These are phyloP conservation scores for Brettanomyces nanus DNA, from an alignment of 805 yeast species.

Conservation along the genomic window DNA sequence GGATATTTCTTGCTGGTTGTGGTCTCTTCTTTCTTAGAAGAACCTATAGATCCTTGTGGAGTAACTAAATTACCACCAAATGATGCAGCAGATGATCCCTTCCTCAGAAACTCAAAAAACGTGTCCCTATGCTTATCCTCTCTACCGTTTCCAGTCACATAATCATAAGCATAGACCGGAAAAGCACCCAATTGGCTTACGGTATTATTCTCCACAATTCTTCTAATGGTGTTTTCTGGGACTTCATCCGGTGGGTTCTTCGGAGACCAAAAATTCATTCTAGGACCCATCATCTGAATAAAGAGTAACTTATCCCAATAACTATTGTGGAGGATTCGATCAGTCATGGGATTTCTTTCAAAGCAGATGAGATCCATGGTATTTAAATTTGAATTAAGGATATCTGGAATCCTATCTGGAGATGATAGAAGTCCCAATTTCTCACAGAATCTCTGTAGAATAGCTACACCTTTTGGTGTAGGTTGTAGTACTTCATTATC, in stretches of 20 bases:
- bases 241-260: conserved; percentile 40
- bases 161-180: background rate
- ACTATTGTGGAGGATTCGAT: conserved; percentile 52
- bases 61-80: background rate
- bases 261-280: conserved; percentile 67
- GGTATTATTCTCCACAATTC: conserved; percentile 12
- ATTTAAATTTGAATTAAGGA: conserved; percentile 47
- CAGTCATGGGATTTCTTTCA: conserved; percentile 54
- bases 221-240: conserved; percentile 11
- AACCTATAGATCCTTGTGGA: background rate
- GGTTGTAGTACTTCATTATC: conserved; percentile 54
- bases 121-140: background rate
- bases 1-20: conserved; percentile 39
- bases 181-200: conserved; percentile 1
- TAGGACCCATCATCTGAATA: conserved; percentile 47
- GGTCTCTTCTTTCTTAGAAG: background rate
- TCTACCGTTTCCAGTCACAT: background rate
- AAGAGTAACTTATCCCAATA: conserved; percentile 62
- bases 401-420: conserved; percentile 15
- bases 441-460: conserved; percentile 53
- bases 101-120: conserved; percentile 1
- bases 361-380: conserved; percentile 64
- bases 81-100: too few species aligned
- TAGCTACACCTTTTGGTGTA: conserved; percentile 82
- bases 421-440: conserved; percentile 27